A percentile compares a stretch with the other conserved stretches of the same genome.
Evolutionary conservation across 1,284 basidiomycete genomes (phyloP).

Genomic region (Ustilago curta): DNA sequence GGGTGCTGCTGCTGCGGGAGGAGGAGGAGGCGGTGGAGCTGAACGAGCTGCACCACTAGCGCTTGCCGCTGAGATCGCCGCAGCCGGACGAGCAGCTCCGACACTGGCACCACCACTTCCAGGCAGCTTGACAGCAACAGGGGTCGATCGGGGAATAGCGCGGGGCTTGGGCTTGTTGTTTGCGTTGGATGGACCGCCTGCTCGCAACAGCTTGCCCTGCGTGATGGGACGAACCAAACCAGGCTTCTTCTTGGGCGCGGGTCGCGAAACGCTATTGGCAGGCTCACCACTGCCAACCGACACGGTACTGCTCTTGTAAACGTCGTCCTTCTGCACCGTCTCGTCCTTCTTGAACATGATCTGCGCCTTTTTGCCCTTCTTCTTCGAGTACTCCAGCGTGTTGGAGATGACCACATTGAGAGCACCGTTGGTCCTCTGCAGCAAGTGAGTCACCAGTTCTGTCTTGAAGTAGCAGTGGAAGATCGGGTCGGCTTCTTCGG

Average conservation of each 20-base stretch:
- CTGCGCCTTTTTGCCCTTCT: conserved; percentile 92
- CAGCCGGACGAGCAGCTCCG: conserved; percentile 17
- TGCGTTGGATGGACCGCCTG: conserved; percentile 76
- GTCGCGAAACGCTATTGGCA: conserved; percentile 80
- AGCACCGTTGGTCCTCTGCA: conserved; percentile 83
- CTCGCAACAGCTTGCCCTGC: conserved; percentile 81
- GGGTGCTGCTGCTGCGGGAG: conserved; percentile 69
- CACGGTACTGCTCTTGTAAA: conserved; percentile 94
- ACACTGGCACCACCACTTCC: conserved; percentile 20
- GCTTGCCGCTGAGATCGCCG: conserved; percentile 53
- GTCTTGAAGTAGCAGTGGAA: conserved; percentile 96
- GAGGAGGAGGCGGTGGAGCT: conserved; percentile 72
- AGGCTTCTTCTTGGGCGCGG: conserved; percentile 87
- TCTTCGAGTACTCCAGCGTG: conserved; percentile 80
- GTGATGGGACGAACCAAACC: conserved; percentile 85
- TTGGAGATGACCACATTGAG: conserved; percentile 74
- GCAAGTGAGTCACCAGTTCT: conserved; percentile 84
- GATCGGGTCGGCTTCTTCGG: conserved; percentile 90
- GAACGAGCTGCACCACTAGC: conserved; percentile 55
- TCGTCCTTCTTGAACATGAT: conserved; percentile 94
- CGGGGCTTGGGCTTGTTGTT: conserved; percentile 64
- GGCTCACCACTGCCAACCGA: conserved; percentile 90
- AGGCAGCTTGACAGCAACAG: conserved; percentile 36
- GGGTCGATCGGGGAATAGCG: conserved; percentile 41
- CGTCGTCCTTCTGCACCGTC: conserved; percentile 79